Evolutionary conservation across 345 rosid genomes (phyloP), one percentile per base, ranked within the genome.

Genomic region (Citrus australasica): DNA sequence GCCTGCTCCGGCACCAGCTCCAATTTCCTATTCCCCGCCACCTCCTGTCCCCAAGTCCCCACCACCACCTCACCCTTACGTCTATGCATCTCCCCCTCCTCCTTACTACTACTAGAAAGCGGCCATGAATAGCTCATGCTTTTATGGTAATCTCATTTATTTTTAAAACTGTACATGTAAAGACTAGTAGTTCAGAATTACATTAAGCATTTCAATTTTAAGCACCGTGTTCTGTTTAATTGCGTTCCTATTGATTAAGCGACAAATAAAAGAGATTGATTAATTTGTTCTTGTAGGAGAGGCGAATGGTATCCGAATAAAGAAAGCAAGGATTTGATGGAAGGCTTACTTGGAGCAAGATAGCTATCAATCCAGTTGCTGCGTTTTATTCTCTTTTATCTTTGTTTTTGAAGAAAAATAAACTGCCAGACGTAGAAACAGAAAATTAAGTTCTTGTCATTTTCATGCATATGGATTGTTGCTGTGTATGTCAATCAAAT

Each of bases 41-140:
- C 78, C 19, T 3, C 55, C 53, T 0, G 19, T 13, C 14, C 13
- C 3, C 5, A 48, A 14, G 19, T 48, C 19, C 4, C 55, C 55
- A n/a, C 40, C 78, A 3, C 35, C 35, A 1, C 35, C 37, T 35
- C 37, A 5, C 10, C 84, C 65, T 70, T 83, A 83, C 78, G 16
- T 32, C 74, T 80, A 80, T 56, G 63, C 81, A 25, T 78, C 88
- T 32, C 85, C 88, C 9, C 89, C 91, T 79, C 92, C 93, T 73
- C 91, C 92, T 75, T 55, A 84, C 85, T 89, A 81, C 89, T 81
- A 85, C 88, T 87, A 83, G 7, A 35, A 35, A 80, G 56, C 16
- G 35, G 28, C 33, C 42, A 7, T 38, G 42, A 38, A 38, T 38
- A 38, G 10, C 42, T 38, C 42, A 38, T 38, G 42, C 42, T 7